A percentile compares a stretch with the other conserved stretches of the same genome.
These are phyloP conservation scores for Megacollybia marginata DNA, from an alignment of 768 basidiomycete species.

Conservation along the genomic window DNA sequence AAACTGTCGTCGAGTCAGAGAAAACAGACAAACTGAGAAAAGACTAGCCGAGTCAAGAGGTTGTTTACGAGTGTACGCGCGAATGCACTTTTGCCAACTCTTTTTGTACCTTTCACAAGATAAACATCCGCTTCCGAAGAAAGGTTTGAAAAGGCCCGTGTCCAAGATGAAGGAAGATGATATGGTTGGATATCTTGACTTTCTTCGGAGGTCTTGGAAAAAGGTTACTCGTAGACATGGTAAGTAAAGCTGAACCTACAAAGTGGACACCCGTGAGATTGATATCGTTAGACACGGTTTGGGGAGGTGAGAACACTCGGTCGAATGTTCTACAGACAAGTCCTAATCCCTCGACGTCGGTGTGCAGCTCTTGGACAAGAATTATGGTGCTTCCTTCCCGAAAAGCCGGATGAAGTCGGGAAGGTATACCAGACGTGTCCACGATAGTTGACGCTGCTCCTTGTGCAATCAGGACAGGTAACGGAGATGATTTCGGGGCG, in stretches of 20 bases:
- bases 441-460: constrained; percentile 6
- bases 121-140: constrained; percentile 27
- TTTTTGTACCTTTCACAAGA: constrained; percentile 80
- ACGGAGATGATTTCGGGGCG: constrained; percentile 73
- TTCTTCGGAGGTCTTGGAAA: constrained; percentile 24
- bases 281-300: constrained; percentile 26
- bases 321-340: constrained; percentile 55
- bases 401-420: constrained; percentile 10
- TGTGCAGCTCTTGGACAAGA: constrained; percentile 47
- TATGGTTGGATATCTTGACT: constrained; percentile 32
- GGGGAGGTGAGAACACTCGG: constrained; percentile 49
- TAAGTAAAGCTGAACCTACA: constrained; percentile 25
- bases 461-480: constrained; percentile 41
- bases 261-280: constrained; percentile 41
- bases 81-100: constrained; percentile 88
- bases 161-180: constrained; percentile 30
- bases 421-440: constrained; percentile 9
- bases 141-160: constrained; percentile 20
- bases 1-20: constrained; percentile 38
- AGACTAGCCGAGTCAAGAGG: constrained; percentile 48
- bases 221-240: not conserved
- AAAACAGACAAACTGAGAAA: not conserved
- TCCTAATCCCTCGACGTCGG: constrained; percentile 63
- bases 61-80: constrained; percentile 66
- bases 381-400: constrained; percentile 31